Base-by-base conservation (phyloP, 495 filamentous ascomycete genomes). In the Aspergillus steynii region DNA sequence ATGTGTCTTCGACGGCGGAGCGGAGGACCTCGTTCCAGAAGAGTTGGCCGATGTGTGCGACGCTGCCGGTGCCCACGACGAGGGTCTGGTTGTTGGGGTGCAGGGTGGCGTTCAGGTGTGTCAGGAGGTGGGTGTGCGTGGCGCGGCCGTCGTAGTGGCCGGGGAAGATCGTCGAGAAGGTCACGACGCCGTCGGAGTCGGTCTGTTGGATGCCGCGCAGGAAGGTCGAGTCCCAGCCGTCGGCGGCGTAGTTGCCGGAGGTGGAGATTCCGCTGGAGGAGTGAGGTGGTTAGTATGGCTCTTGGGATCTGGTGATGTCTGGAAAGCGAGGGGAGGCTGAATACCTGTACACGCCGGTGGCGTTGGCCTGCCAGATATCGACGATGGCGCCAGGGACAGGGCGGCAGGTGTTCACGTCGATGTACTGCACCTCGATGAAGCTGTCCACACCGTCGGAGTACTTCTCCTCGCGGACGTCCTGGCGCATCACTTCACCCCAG, bases 1-100 rank as follows among this genome's bases (percentile, higher is more conserved):
- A 73, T 9, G 74, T 80, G n/a, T 74, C 68, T 64, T 86, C 82
- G 46, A 90, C 83, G 37, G 77, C 78, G 10, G 63, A 69, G 61
- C 84, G 80, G 25, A 88, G 79, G 32, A 74, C 77, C 65, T 89
- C 80, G 56, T 84, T 83, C 71, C 82, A 90, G 81, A 86, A 90
- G 14, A 89, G 62, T 69, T 89, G 86, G 46, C 74, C 74, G 49
- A 73, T 76, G 51, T 76, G 72, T 4, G 70, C 67, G 37, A 76
- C 61, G 47, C 69, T 74, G 56, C 74, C 74, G 46, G 67, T 73
- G 50, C 65, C 74, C 14, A 59, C 86, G 74, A 78, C 69, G 32
- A 82, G 77, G 32, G 75, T 75, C 42, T 59, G 56, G 49, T 77
- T 80, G 72, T 86, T 84, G 7, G 73, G 65, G 50, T 77, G 70